Conservation (phyloP, 805 yeast genomes). For the Komagataella pastoris region DNA sequence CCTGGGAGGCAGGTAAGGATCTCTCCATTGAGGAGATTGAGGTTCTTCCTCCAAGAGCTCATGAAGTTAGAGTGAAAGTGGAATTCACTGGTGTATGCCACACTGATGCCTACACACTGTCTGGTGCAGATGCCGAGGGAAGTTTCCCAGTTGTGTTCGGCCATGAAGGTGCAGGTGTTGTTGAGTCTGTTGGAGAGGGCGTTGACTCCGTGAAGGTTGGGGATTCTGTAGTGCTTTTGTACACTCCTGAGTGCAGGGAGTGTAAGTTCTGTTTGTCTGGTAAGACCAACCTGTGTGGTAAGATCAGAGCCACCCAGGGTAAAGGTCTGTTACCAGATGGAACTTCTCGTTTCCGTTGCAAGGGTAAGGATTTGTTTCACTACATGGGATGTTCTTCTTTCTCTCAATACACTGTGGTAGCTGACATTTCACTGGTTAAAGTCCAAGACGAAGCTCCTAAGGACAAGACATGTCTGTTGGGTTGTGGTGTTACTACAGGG, state of each 20-base stretch:
- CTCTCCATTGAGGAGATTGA: conserved; percentile 75
- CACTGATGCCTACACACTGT: conserved; percentile 93
- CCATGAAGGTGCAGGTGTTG: conserved; percentile 97
- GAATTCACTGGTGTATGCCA: conserved; percentile 92
- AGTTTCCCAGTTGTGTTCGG: conserved; percentile 88
- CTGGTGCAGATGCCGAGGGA: conserved; percentile 95
- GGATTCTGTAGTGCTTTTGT: conserved; percentile 84
- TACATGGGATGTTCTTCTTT: conserved; percentile 98
- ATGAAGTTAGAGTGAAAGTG: conserved; percentile 90
- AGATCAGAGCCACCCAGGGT: conserved; percentile 96
- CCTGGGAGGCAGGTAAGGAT: conserved; percentile 82
- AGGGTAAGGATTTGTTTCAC: conserved; percentile 77
- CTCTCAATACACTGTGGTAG: conserved; percentile 94
- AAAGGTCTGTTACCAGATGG: conserved; percentile 99
- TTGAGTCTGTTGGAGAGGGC: conserved; percentile 90
- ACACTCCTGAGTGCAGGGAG: conserved; percentile 93
- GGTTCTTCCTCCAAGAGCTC: conserved; percentile 91
- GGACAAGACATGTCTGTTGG: conserved; percentile 83
- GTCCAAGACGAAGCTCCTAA: conserved; percentile 73
- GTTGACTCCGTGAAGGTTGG: conserved; percentile 86
- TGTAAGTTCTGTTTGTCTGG: conserved; percentile 93
- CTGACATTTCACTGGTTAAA: conserved; percentile 93
- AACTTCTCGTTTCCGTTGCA: conserved; percentile 75
- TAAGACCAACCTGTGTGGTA: conserved; percentile 92
- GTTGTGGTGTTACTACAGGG: conserved; percentile 98